Evolutionary conservation across 495 filamentous ascomycete species (phyloP).

Genomic region (Bathelium albidoporum): DNA sequence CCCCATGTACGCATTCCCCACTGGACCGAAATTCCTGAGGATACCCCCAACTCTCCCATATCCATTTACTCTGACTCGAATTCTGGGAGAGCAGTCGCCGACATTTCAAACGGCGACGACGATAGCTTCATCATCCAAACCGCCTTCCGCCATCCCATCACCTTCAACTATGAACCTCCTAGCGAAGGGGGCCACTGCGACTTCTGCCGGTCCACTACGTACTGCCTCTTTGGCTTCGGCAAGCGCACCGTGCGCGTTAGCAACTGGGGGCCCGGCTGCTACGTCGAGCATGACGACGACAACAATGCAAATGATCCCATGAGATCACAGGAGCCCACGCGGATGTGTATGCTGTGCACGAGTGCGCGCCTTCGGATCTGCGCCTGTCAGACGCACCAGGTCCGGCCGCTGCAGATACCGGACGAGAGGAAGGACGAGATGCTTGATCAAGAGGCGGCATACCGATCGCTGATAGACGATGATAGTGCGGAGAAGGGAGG

Average conservation of each 20-base stretch:
- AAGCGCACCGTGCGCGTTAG: slow-evolving; percentile 23
- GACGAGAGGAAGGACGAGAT: background rate
- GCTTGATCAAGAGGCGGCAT: slow-evolving; percentile 24
- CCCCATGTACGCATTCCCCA: background rate
- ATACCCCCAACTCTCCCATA: background rate
- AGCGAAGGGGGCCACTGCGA: slow-evolving; percentile 26
- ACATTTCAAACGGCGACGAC: too few relatives aligned
- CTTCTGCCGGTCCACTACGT: slow-evolving; percentile 31
- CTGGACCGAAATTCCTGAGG: background rate
- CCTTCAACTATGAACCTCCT: slow-evolving; percentile 26
- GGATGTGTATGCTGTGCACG: slow-evolving; percentile 34
- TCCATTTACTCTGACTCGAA: background rate
- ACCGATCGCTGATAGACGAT: slow-evolving; percentile 16
- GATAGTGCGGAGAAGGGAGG: background rate
- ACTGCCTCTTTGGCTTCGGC: slow-evolving; percentile 33
- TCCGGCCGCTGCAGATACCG: slow-evolving; percentile 18
- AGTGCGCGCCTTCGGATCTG: slow-evolving; percentile 26
- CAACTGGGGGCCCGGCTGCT: slow-evolving; percentile 27
- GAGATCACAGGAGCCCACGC: too few relatives aligned
- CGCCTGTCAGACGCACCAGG: slow-evolving; percentile 27
- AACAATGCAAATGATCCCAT: too few relatives aligned
- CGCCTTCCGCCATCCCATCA: slow-evolving; percentile 32
- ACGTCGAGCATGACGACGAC: slow-evolving; percentile 22
- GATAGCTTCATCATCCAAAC: slow-evolving; percentile 23
- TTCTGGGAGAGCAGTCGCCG: too few relatives aligned